Conservation (phyloP, 495 filamentous ascomycete species). For the Trichodelitschia bisporula region DNA sequence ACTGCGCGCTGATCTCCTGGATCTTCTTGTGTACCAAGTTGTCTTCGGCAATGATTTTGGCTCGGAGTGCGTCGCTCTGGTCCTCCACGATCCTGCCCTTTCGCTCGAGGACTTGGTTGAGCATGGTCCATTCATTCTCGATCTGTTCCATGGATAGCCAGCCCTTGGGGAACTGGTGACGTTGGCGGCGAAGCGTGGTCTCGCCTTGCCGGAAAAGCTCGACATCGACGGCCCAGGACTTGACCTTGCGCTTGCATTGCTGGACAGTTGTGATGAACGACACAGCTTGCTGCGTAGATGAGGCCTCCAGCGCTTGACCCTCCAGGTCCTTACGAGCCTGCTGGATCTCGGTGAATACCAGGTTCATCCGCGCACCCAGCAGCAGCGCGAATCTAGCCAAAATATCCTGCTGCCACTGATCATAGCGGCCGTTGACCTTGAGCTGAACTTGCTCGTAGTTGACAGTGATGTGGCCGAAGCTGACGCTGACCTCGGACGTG, state of each 20-base stretch:
- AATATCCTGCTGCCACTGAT: constrained; percentile 98
- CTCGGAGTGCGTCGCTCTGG: constrained; percentile 78
- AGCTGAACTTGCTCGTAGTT: constrained; percentile 97
- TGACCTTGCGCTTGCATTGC: constrained; percentile 77
- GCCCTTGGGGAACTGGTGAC: constrained; percentile 77
- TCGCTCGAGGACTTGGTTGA: constrained; percentile 68
- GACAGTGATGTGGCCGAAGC: constrained; percentile 75
- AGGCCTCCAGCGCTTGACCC: constrained; percentile 68
- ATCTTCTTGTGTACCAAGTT: constrained; percentile 74
- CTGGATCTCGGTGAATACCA: constrained; percentile 71
- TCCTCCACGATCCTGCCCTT: constrained; percentile 89
- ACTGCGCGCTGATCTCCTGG: constrained; percentile 50
- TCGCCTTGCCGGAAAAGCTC: constrained; percentile 89
- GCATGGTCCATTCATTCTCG: constrained; percentile 71
- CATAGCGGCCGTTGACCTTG: constrained; percentile 94
- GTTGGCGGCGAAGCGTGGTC: constrained; percentile 63
- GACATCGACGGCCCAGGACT: constrained; percentile 82
- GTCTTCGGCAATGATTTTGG: constrained; percentile 92
- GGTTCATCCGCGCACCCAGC: constrained; percentile 71
- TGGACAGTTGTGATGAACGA: constrained; percentile 97
- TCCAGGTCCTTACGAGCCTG: constrained; percentile 74
- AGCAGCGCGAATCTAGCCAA: constrained; percentile 71
- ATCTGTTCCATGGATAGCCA: constrained; percentile 91
- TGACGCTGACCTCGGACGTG: constrained; percentile 70
- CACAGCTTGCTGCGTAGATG: constrained; percentile 85